Evolutionary conservation across 352 stramenopile genomes (phyloP), one percentile per base, ranked within the genome.

Genomic region (Nothophytophthora sp.): DNA sequence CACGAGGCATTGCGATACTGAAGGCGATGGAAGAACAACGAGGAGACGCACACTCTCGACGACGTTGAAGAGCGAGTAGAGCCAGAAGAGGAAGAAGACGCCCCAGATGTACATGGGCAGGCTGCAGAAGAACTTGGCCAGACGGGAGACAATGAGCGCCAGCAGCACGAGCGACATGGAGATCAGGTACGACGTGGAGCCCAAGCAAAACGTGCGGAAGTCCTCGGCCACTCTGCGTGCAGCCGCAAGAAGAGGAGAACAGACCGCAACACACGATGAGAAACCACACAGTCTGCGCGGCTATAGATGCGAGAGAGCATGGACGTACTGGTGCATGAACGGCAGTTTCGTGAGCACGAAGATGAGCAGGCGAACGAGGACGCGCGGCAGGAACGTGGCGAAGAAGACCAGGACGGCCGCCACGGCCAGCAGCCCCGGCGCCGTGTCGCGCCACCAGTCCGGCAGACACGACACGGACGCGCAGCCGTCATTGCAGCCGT

Each of bases 21-120:
- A 7, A 8, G 35, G 25, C 5, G 35, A 34, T 27, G 23, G 30
- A 24, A 15, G 29, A 30, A 24, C 16, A 18, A 35, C n/a, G 4
- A 10, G 9, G 29, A 29, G 16, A 76, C 78, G 57, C 44, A 95
- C 85, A 50, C 77, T 86, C 60, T 96, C 80, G 20, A 92, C 80
- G 49, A 96, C 86, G 38, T 92, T 92, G 47, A 96, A 96, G 23
- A 96, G 67, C 55, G 84, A 90, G 67, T 93, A 94, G 50, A 96
- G 73, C 86, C 86, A 96, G 23, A 89, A 70, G 52, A 96, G 64
- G 48, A 96, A 96, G 68, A 96, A 96, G 12, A 88, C 44, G n/a
- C 83, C 83, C 77, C 76, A 92, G n/a, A 94, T 86, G 68, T 94
- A 96, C 6, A 45, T 90, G 20, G 73, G 73, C n/a, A 96, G 57